phyloP scores from a whole-genome alignment of 2,329 filamentous ascomycete species.

The Verticillium albo-atrum region DNA sequence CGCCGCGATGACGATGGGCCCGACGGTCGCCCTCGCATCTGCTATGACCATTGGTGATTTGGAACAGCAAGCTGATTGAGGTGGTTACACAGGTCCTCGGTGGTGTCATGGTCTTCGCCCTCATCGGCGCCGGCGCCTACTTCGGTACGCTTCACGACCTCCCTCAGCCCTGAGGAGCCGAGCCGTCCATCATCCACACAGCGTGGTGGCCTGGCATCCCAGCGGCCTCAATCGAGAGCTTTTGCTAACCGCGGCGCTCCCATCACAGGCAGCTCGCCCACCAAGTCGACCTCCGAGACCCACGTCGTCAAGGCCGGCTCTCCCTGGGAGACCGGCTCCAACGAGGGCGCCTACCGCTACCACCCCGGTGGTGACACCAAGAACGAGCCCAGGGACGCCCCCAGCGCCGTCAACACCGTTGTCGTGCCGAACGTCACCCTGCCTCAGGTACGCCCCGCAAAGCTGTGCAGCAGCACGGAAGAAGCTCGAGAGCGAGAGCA shows the following conservation, averaged over 20 bases:
- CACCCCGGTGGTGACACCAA: slow-evolving; percentile 79
- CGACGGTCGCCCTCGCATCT: no score
- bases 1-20: background rate
- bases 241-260: background rate
- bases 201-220: background rate
- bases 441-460: slow-evolving; percentile 65
- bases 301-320: slow-evolving; percentile 72
- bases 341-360: slow-evolving; percentile 69
- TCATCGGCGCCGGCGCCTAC: slow-evolving; percentile 86
- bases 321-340: slow-evolving; percentile 78
- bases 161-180: slow-evolving; percentile 12
- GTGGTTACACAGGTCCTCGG: slow-evolving; percentile 66
- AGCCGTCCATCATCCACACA: slow-evolving; percentile 15
- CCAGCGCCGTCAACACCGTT: slow-evolving; percentile 91
- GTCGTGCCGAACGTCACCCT: slow-evolving; percentile 91
- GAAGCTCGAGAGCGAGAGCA: background rate
- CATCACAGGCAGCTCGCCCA: slow-evolving; percentile 71
- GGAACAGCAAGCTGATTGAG: slow-evolving; percentile 10
- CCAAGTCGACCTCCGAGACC: slow-evolving; percentile 76
- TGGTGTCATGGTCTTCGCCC: slow-evolving; percentile 83
- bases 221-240: background rate
- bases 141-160: slow-evolving; percentile 52
- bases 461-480: background rate
- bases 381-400: slow-evolving; percentile 78
- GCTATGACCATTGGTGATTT: slow-evolving; percentile 1